Percentiles rank a stretch among this genome's conserved stretches.
phyloP scores from a whole-genome alignment of 1,284 basidiomycete species.

The Microbotryum violaceum region DNA sequence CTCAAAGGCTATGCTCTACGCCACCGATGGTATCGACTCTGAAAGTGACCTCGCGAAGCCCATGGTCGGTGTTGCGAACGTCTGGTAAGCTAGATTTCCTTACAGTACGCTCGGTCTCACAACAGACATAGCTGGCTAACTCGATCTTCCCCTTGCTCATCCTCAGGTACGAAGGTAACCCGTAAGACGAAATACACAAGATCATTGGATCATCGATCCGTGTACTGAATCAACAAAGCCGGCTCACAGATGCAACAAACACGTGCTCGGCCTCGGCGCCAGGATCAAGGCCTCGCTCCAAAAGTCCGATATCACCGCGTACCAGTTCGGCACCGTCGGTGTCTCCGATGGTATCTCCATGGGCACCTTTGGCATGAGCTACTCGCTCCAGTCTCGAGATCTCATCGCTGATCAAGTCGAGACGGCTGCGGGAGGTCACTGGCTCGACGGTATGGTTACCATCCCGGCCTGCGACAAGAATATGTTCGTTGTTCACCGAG shows the following conservation, averaged over 20 bases:
- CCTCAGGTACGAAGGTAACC: constrained; percentile 78
- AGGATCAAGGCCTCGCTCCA: constrained; percentile 72
- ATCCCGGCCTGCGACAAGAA: constrained; percentile 86
- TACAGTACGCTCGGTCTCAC: neutral
- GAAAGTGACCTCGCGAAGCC: constrained; percentile 78
- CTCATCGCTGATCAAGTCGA: constrained; percentile 86
- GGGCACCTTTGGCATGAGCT: constrained; percentile 61
- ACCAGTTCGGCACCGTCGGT: constrained; percentile 95
- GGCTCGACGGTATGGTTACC: constrained; percentile 96
- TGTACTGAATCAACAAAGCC: neutral
- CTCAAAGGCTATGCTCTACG: constrained; percentile 84
- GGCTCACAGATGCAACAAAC: constrained; percentile 70
- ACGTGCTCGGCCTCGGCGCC: constrained; percentile 80
- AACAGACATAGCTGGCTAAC: neutral
- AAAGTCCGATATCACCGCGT: constrained; percentile 72
- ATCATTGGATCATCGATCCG: constrained; percentile 1
- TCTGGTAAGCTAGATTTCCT: constrained; percentile 59
- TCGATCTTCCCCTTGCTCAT: constrained; percentile 2
- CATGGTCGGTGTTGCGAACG: constrained; percentile 90
- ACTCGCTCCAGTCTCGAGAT: constrained; percentile 80
- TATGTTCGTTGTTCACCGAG: constrained; percentile 40
- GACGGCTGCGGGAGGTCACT: constrained; percentile 90
- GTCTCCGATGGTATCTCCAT: constrained; percentile 98
- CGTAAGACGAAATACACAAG: constrained; percentile 48
- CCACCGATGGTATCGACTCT: constrained; percentile 73